Percentiles rank a stretch among this genome's conserved stretches.
These are phyloP conservation scores for Cetraspora pellucida DNA, from an alignment of 192 early-diverging fungal genomes.

Conservation along the genomic window DNA sequence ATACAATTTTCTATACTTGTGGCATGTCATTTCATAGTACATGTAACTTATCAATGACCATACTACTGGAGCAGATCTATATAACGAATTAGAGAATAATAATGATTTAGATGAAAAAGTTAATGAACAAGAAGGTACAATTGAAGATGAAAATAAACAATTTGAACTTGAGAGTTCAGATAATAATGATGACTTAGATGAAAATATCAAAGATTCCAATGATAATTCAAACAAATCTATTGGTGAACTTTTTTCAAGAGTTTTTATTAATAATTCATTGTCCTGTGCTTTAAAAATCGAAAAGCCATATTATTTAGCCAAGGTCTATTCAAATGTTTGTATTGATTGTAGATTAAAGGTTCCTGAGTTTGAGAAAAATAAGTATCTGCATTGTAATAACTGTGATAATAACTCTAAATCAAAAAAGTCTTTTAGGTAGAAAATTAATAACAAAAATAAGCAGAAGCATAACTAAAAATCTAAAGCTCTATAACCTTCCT, in stretches of 20 bases:
- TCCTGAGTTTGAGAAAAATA: not conserved
- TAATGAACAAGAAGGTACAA: not conserved
- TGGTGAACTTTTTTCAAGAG: not conserved
- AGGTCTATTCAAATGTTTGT: not conserved
- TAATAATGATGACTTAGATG: too few species aligned
- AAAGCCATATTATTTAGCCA: not conserved
- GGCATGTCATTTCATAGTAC: not conserved
- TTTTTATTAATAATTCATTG: too few species aligned
- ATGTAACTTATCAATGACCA: not conserved
- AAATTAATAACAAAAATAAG: not conserved
- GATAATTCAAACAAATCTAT: not conserved
- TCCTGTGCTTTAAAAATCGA: too few species aligned
- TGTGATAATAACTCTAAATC: not conserved
- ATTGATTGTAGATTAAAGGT: not conserved
- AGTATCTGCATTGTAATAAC: not conserved
- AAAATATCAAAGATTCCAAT: not conserved
- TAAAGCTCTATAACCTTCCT: not conserved
- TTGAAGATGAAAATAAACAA: slow-evolving; percentile 1
- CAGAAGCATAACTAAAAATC: not conserved
- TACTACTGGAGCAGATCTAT: not conserved
- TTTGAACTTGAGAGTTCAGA: not conserved
- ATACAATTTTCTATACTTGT: not conserved
- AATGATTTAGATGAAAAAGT: not conserved
- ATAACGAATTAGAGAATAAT: not conserved
- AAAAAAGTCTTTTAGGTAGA: not conserved